Conservation (phyloP, 441 rosid genomes). For the Arabidopsis hybrid region DNA sequence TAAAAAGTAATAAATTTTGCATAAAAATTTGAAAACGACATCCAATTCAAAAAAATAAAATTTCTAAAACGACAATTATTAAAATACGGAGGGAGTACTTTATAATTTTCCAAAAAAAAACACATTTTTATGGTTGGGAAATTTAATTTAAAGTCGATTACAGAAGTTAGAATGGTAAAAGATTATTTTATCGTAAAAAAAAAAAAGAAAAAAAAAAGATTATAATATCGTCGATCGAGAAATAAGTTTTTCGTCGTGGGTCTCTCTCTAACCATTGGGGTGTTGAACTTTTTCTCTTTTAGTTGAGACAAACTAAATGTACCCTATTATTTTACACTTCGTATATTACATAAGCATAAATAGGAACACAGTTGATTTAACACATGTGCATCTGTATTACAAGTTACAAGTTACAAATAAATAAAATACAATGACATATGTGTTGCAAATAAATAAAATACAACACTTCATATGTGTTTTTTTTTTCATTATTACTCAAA, state of each 20-base stretch:
- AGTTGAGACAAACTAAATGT: constrained; percentile 27
- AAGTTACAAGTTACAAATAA: neutral
- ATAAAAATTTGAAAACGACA: too few species aligned
- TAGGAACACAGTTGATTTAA: neutral
- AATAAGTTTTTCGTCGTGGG: neutral
- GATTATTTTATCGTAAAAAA: neutral
- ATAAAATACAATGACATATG: neutral
- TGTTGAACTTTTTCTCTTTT: constrained; percentile 21
- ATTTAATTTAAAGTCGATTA: neutral
- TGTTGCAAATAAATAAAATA: neutral
- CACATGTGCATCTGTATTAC: neutral
- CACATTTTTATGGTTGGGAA: neutral
- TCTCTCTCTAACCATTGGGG: neutral
- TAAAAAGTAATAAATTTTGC: too few species aligned
- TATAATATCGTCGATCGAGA: neutral
- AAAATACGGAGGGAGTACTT: too few species aligned
- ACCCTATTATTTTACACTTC: constrained; percentile 6
- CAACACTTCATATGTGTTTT: neutral
- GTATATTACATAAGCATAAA: neutral
- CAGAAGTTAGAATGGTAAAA: constrained; percentile 1
- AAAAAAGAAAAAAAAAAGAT: neutral
- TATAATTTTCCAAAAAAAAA: too few species aligned
- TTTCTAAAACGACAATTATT: too few species aligned
- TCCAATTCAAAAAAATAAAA: too few species aligned
- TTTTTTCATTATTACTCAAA: neutral